Conservation (phyloP, 2,329 filamentous ascomycete species). For the Phyllosticta paracitricarpa region DNA sequence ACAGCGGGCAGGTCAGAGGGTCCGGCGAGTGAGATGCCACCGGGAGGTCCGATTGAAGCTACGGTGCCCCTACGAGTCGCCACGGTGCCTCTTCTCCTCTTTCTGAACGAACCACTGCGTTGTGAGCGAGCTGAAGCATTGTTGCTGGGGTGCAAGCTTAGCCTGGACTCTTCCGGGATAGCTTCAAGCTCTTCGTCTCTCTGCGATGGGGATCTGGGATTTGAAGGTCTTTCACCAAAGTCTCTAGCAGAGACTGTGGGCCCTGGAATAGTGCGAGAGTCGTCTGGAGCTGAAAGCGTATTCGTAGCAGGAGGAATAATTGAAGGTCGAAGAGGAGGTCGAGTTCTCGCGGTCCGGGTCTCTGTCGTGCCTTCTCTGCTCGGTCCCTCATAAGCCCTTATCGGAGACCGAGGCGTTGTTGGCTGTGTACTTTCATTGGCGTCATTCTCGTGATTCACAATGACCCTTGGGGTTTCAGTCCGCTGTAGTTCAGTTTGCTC, state of each 20-base stretch:
- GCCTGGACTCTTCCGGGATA: not conserved
- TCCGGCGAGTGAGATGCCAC: conserved; percentile 5
- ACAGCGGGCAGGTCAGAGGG: not conserved
- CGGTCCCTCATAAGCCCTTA: too few species aligned
- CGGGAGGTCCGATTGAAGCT: not conserved
- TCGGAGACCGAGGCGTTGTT: too few species aligned
- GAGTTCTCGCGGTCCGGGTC: not conserved
- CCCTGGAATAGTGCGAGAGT: not conserved
- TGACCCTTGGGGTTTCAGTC: not conserved
- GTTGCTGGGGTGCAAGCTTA: not conserved
- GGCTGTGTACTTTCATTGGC: not conserved
- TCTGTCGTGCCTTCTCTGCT: too few species aligned
- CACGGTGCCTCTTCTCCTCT: not conserved
- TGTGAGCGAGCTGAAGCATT: not conserved
- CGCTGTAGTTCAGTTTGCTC: not conserved
- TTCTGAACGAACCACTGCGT: not conserved
- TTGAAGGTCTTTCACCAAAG: not conserved
- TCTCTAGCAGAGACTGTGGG: not conserved
- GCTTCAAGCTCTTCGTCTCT: not conserved
- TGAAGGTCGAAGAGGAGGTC: not conserved
- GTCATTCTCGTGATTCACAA: not conserved
- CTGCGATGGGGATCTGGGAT: not conserved
- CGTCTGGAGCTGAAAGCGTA: not conserved
- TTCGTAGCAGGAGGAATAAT: not conserved
- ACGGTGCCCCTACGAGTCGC: not conserved